These are phyloP conservation scores for Coniochaeta sp. DNA, from an alignment of 2,329 filamentous ascomycete genomes.

Conservation along the genomic window DNA sequence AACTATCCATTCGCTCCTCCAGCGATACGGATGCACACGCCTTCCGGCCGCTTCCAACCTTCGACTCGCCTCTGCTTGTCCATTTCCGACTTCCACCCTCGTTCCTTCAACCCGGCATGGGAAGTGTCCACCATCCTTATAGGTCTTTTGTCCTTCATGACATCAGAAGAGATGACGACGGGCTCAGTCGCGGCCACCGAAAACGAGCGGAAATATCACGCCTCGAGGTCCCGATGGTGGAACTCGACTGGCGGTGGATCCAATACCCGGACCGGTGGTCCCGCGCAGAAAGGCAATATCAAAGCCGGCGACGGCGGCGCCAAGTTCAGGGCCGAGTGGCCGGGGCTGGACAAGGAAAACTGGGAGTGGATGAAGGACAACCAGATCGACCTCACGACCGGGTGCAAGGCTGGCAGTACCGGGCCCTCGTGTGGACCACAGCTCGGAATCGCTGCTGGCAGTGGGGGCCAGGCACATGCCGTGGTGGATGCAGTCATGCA, in stretches of 20 bases:
- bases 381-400: constrained; percentile 70
- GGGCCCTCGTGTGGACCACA: constrained; percentile 36
- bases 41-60: constrained; percentile 89
- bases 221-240: constrained; percentile 83
- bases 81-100: constrained; percentile 96
- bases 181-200: constrained; percentile 75
- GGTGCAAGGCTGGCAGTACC: constrained; percentile 47
- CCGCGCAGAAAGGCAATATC: constrained; percentile 64
- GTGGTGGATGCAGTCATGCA: constrained; percentile 71
- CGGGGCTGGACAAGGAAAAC: constrained; percentile 82
- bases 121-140: constrained; percentile 95
- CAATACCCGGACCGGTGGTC: constrained; percentile 43
- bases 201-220: constrained; percentile 70
- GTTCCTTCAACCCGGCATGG: constrained; percentile 97
- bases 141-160: constrained; percentile 95
- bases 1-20: constrained; percentile 97
- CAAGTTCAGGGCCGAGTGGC: constrained; percentile 86
- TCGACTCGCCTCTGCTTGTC: constrained; percentile 87
- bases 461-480: constrained; percentile 58
- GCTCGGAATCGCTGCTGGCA: constrained; percentile 54
- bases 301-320: constrained; percentile 87
- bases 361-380: constrained; percentile 85
- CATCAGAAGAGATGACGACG: constrained; percentile 96
- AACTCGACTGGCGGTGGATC: constrained; percentile 89
- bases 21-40: constrained; percentile 98